phyloP scores from a whole-genome alignment of 768 basidiomycete genomes.

The Hericium rajendrae region DNA sequence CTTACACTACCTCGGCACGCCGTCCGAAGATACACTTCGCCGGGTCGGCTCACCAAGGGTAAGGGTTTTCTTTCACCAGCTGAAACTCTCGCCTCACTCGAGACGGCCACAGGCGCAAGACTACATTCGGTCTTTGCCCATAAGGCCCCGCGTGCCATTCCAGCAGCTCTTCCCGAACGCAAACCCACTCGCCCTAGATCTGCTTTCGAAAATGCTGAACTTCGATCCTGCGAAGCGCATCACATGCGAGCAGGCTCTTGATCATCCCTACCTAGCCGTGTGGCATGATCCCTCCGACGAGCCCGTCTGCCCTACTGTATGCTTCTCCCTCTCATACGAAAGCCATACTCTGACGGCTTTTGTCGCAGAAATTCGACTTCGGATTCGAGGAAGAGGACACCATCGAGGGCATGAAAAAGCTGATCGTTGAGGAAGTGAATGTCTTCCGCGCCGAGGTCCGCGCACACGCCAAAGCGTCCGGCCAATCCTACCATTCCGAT shows the following conservation, averaged over 20 bases:
- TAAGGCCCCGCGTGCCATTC: constrained; percentile 91
- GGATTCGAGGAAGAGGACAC: constrained; percentile 93
- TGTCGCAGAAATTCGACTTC: constrained; percentile 80
- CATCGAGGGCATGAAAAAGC: constrained; percentile 92
- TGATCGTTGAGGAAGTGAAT: constrained; percentile 91
- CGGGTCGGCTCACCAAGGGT: constrained; percentile 94
- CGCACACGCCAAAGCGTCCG: constrained; percentile 63
- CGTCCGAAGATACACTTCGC: constrained; percentile 90
- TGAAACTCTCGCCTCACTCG: neutral
- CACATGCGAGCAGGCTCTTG: constrained; percentile 90
- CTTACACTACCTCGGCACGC: constrained; percentile 95
- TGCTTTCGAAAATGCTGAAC: constrained; percentile 83
- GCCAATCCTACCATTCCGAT: constrained; percentile 64
- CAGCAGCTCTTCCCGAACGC: constrained; percentile 87
- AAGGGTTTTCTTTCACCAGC: constrained; percentile 17
- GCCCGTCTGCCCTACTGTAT: constrained; percentile 70
- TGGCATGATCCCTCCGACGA: constrained; percentile 99
- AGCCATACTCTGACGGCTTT: neutral
- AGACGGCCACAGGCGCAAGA: constrained; percentile 67
- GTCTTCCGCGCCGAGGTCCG: constrained; percentile 86
- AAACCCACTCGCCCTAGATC: constrained; percentile 88
- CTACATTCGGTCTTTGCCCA: constrained; percentile 96
- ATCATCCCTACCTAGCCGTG: constrained; percentile 89
- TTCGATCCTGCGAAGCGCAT: constrained; percentile 97
- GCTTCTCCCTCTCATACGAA: constrained; percentile 12